phyloP scores from a whole-genome alignment of 2,329 filamentous ascomycete genomes.

The Penicillium polonicum region DNA sequence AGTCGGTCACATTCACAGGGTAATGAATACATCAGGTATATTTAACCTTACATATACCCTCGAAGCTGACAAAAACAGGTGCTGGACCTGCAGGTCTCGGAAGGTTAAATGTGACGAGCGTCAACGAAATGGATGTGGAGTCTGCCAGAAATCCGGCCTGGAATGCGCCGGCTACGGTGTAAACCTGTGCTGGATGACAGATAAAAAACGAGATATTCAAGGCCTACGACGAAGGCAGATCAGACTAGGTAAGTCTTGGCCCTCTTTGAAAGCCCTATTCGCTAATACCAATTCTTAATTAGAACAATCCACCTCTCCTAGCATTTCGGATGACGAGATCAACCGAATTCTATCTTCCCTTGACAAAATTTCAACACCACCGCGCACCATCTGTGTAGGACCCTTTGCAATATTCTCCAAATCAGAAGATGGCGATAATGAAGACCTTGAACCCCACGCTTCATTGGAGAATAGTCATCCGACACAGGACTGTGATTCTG shows the following conservation, averaged over 20 bases:
- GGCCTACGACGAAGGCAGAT: constrained; percentile 2
- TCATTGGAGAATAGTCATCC: background rate
- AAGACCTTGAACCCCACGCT: background rate
- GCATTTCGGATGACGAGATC: constrained; percentile 2
- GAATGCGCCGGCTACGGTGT: constrained; percentile 13
- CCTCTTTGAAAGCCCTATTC: background rate
- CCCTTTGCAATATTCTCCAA: constrained; percentile 8
- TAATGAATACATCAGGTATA: background rate
- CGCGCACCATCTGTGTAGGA: constrained; percentile 1
- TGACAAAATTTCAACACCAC: background rate
- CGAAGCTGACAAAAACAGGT: background rate
- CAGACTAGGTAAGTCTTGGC: background rate
- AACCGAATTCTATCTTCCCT: constrained; percentile 4
- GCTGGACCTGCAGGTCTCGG: constrained; percentile 16
- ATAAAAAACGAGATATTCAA: background rate
- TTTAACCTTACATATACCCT: background rate
- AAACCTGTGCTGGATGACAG: constrained; percentile 11
- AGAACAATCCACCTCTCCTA: constrained; percentile 4
- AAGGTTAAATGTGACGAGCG: constrained; percentile 17
- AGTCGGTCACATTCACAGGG: constrained; percentile 3
- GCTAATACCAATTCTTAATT: background rate
- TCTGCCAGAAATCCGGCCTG: constrained; percentile 8
- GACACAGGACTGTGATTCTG: background rate
- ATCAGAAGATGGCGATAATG: background rate
- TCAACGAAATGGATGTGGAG: constrained; percentile 10